These are phyloP conservation scores for Xylaria cubensis DNA, from an alignment of 495 filamentous ascomycete species.

Conservation along the genomic window DNA sequence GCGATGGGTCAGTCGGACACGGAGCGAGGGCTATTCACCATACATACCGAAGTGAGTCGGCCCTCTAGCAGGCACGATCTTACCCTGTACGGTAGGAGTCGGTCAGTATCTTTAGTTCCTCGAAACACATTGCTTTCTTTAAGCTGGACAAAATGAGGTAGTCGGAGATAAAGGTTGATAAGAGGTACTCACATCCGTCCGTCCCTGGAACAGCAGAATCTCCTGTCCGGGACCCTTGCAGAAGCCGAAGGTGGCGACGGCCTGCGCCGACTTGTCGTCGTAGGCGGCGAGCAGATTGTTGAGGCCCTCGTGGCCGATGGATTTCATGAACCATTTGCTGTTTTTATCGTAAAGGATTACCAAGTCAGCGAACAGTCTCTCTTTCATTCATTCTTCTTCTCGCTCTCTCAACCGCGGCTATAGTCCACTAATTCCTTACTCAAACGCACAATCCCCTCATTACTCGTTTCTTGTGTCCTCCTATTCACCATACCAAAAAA, in stretches of 20 bases:
- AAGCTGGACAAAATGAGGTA: too few species aligned
- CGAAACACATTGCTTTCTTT: not conserved
- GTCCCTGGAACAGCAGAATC: conserved; percentile 88
- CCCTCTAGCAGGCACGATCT: conserved; percentile 79
- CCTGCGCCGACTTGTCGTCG: conserved; percentile 86
- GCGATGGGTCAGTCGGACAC: not conserved
- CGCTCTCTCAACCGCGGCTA: not conserved
- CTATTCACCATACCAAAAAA: too few species aligned
- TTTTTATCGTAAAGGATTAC: not conserved
- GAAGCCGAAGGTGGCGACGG: conserved; percentile 96
- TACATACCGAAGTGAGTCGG: conserved; percentile 79
- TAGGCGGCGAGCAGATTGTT: conserved; percentile 92
- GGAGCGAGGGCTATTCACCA: not conserved
- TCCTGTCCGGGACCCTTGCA: conserved; percentile 84
- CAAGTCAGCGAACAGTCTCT: conserved; percentile 21
- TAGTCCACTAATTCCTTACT: not conserved
- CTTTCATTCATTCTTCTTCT: not conserved
- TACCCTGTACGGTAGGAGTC: conserved; percentile 57
- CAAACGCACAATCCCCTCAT: not conserved
- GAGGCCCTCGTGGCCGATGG: conserved; percentile 80
- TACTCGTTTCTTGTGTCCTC: not conserved
- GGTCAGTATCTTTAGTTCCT: conserved; percentile 31
- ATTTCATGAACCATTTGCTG: conserved; percentile 92
- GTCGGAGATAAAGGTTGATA: too few species aligned
- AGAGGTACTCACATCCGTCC: conserved; percentile 59